These are phyloP conservation scores for Trichosporon coremiiforme DNA, from an alignment of 1,284 basidiomycete species.

Conservation along the genomic window DNA sequence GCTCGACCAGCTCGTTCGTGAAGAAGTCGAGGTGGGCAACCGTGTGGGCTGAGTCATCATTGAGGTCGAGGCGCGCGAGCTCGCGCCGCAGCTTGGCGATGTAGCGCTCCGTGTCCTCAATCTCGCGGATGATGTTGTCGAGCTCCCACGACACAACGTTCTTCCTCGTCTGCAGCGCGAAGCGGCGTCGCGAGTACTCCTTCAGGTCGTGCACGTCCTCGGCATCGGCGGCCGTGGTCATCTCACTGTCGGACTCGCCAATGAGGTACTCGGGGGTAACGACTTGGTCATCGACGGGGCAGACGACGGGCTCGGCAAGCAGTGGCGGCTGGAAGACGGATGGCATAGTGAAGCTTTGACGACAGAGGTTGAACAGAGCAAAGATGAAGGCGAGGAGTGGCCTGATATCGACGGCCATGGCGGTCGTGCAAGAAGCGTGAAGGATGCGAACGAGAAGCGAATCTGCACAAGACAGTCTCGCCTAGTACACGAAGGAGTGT, in stretches of 20 bases:
- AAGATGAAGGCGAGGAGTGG: neutral
- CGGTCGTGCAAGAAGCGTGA: neutral
- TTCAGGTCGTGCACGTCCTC: neutral
- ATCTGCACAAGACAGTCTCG: neutral
- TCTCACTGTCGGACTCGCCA: neutral
- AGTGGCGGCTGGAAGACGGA: neutral
- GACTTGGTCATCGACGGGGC: neutral
- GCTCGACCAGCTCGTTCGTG: constrained; percentile 11
- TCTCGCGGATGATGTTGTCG: neutral
- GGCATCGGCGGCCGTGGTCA: neutral
- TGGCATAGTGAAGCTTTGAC: neutral
- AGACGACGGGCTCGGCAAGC: neutral
- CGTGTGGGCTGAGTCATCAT: neutral
- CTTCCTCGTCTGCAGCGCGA: neutral
- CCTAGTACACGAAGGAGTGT: neutral
- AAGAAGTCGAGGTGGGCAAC: constrained; percentile 2
- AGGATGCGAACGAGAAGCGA: neutral
- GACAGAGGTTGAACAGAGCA: neutral
- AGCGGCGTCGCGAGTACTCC: neutral
- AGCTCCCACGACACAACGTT: neutral
- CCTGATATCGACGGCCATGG: neutral
- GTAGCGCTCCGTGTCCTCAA: constrained; percentile 16
- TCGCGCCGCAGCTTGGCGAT: neutral
- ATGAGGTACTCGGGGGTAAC: neutral
- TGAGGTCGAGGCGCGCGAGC: neutral